These are phyloP conservation scores for Aspergillus sp. DNA, from an alignment of 2,329 filamentous ascomycete species.

Conservation along the genomic window DNA sequence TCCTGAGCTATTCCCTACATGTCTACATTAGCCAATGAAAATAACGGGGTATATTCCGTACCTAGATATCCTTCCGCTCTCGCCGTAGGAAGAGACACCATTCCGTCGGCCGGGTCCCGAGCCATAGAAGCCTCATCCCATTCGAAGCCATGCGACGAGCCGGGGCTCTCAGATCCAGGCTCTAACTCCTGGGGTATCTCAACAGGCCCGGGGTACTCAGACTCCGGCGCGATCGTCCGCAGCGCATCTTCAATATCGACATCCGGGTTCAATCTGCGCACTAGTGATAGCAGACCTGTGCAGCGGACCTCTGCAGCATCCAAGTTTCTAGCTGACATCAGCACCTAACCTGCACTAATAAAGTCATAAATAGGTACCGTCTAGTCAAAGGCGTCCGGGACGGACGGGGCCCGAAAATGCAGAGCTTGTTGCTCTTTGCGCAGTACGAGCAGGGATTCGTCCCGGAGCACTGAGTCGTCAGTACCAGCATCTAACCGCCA, in stretches of 20 bases:
- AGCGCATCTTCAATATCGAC: constrained; percentile 16
- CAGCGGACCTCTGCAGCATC: constrained; percentile 16
- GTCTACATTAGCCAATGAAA: not conserved
- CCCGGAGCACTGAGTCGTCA: constrained; percentile 15
- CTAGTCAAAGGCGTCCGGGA: constrained; percentile 18
- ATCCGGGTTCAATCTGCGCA: constrained; percentile 13
- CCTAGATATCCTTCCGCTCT: constrained; percentile 16
- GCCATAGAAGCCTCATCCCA: constrained; percentile 16
- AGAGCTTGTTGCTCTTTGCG: constrained; percentile 9
- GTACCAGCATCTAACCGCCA: not conserved
- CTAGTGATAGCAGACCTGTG: constrained; percentile 1
- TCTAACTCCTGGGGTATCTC: not conserved
- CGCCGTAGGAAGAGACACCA: constrained; percentile 15
- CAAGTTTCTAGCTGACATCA: constrained; percentile 10
- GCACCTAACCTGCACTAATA: not conserved
- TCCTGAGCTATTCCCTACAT: constrained; percentile 15
- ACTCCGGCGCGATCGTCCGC: not conserved
- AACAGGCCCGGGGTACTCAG: not conserved
- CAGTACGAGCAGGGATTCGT: constrained; percentile 17
- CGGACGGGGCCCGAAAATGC: constrained; percentile 11
- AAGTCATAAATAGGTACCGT: not conserved
- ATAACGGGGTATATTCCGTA: not conserved
- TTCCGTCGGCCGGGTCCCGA: constrained; percentile 11
- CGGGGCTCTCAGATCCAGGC: not conserved
- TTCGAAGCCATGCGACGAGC: constrained; percentile 9